Evolutionary conservation across 345 rosid species (phyloP), one percentile per base, ranked within the genome.

Genomic region (Capsella bursapastoris): DNA sequence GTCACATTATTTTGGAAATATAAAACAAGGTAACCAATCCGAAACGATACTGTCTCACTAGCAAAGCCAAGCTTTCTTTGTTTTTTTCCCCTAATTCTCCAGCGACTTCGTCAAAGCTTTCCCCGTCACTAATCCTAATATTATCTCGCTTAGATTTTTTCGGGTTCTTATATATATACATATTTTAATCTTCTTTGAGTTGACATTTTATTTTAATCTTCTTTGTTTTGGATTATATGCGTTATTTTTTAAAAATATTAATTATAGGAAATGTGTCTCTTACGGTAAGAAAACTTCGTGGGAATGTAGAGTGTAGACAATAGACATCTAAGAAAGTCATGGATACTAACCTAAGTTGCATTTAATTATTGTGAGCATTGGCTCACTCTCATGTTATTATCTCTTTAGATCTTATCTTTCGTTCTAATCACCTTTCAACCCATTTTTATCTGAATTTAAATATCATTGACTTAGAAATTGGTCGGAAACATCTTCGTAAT

Each of bases 401-500:
- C 8, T 45, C 16, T 44, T 66, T 41, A 38, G 51, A 25, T 49
- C 35, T 27, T 6, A 59, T 51, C 45, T 49, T 51, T 59, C 18
- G 29, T 48, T 59, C 66, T 57, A 57, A 45, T 41, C 63, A 31
- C 63, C 55, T 61, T 13, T 22, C 25, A 22, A 5, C 35, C 35
- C 35, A 5, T 34, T 34, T 48, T 7, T 67, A 51, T 68, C 74
- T 45, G 40, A n/a, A 28, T 32, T 43, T 1, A 9, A 16, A 64
- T 55, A 27, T 15, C 4, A n/a, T 64, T 70, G 61, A 70, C 72
- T 25, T 31, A 41, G 76, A 71, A 70, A 48, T 29, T 57, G 38
- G 61, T 77, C 15, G 76, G 80, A 77, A 77, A 64, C 31, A 29
- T 57, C 80, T 64, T 57, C 7, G 71, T 38, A 77, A 70, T 56